These are phyloP conservation scores for Candolleomyces efflorescens DNA, from an alignment of 768 basidiomycete species.

Conservation along the genomic window DNA sequence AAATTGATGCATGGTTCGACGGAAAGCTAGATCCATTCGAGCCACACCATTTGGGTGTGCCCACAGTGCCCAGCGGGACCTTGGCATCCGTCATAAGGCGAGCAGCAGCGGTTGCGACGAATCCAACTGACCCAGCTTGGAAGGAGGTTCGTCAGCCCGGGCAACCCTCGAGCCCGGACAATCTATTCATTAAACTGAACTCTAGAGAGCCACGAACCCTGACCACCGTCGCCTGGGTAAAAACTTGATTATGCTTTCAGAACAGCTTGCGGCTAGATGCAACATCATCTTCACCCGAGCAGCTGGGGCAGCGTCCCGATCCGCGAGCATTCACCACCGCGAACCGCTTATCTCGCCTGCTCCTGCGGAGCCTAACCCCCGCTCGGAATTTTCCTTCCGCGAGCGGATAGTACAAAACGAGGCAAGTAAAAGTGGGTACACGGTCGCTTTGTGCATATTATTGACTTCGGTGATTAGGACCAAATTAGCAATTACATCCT, in stretches of 20 bases:
- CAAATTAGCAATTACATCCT: conserved; percentile 13
- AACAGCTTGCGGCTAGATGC: conserved; percentile 58
- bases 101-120: conserved; percentile 45
- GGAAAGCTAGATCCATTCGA: conserved; percentile 55
- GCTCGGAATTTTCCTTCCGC: conserved; percentile 27
- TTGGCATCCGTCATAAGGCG: conserved; percentile 40
- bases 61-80: conserved; percentile 26
- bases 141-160: conserved; percentile 41
- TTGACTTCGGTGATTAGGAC: neutral
- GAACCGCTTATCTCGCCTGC: conserved; percentile 15
- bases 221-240: conserved; percentile 58
- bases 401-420: conserved; percentile 54
- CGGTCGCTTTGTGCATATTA: conserved; percentile 32
- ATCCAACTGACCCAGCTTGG: conserved; percentile 44
- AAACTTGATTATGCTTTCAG: conserved; percentile 63
- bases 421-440: conserved; percentile 30
- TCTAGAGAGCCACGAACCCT: conserved; percentile 41
- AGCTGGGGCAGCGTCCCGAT: conserved; percentile 59
- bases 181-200: conserved; percentile 19
- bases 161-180: conserved; percentile 18
- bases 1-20: conserved; percentile 78
- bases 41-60: conserved; percentile 45
- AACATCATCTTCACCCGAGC: conserved; percentile 59
- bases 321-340: conserved; percentile 32
- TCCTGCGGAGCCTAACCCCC: conserved; percentile 4